Base-by-base conservation (phyloP, 768 basidiomycete genomes). In the Asterophora lycoperdoides region DNA sequence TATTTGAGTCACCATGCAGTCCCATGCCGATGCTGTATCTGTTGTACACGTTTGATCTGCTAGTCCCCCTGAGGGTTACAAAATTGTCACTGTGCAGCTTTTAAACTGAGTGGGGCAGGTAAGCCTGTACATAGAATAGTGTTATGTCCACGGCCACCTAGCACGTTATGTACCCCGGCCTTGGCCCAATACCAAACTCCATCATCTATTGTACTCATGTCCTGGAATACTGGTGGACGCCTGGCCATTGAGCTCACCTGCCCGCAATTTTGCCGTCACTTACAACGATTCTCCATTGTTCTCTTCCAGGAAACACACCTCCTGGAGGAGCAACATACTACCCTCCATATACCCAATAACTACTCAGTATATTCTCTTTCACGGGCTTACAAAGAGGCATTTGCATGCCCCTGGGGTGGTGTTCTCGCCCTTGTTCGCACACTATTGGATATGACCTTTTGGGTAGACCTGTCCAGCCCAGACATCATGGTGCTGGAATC, bases 231-330 rank as follows among this genome's bases (percentile, higher is more conserved):
- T 43, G 42, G 42, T 7, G 42, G 42, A 10, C 4, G 28, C 3
- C 42, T 43, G 2, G 42, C 42, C 8, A 30, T 32, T 17, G 29
- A 43, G 30, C 42, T 43, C 17, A 32, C 42, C 42, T 33, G 42
- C 32, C 42, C 42, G 2, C 1, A 17, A 5, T 43, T 43, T 20
- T 17, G 42, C 33, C 42, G 42, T 23, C 4, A 17, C 13, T 3
- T 47, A 5, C 17, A 40, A 18, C 18, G 33, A 30, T 30, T 40
- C 26, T 33, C 42, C 15, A 37, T 49, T 23, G 18, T 29, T 8
- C 8, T 49, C 7, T 18, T 43, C 11, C 41, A 49, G 19, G 48
- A 49, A 28, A 43, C 48, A 8, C 48, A 49, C 28, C 32, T 49
- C 0, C 10, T 14, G n/a, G n/a, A 30, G 2, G 7, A 19, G 1